These are phyloP conservation scores for Penicillium coffeae DNA, from an alignment of 495 filamentous ascomycete genomes.

Conservation along the genomic window DNA sequence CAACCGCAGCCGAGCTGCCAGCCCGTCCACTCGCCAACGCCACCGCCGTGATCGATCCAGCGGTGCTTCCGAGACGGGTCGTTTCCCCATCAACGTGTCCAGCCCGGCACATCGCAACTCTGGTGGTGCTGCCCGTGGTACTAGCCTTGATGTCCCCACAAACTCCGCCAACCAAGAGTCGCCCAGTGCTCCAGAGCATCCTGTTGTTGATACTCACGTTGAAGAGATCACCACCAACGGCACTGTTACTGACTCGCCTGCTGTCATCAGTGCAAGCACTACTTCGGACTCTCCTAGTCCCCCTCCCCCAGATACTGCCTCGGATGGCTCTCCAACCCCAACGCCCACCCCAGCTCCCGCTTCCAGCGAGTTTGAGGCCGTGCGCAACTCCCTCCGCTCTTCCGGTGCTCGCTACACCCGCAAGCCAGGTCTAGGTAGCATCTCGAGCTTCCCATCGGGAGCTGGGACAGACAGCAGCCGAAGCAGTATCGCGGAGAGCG, in stretches of 20 bases:
- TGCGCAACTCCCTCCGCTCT: conserved; percentile 43
- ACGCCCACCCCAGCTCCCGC: conserved; percentile 33
- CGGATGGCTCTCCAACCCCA: conserved; percentile 38
- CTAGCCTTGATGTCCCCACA: conserved; percentile 62
- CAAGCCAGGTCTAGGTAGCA: conserved; percentile 42
- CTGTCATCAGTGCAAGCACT: conserved; percentile 25
- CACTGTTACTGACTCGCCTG: conserved; percentile 25
- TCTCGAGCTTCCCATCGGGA: conserved; percentile 36
- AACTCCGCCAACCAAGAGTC: conserved; percentile 40
- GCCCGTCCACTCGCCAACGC: conserved; percentile 62
- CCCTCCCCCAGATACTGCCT: conserved; percentile 30
- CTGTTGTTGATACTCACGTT: conserved; percentile 27
- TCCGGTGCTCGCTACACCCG: conserved; percentile 27
- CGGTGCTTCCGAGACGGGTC: conserved; percentile 63
- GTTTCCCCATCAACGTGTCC: conserved; percentile 75
- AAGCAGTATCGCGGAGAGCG: conserved; percentile 41
- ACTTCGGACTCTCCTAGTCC: conserved; percentile 33
- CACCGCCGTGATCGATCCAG: conserved; percentile 77
- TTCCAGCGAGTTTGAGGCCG: conserved; percentile 38
- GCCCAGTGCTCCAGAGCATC: conserved; percentile 22
- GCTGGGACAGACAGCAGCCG: conserved; percentile 41
- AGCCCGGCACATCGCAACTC: conserved; percentile 56
- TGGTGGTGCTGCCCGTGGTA: conserved; percentile 29
- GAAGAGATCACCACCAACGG: conserved; percentile 34
- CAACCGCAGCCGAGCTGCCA: conserved; percentile 66